These are phyloP conservation scores for Obba rivulosa DNA, from an alignment of 768 basidiomycete genomes.

Conservation along the genomic window DNA sequence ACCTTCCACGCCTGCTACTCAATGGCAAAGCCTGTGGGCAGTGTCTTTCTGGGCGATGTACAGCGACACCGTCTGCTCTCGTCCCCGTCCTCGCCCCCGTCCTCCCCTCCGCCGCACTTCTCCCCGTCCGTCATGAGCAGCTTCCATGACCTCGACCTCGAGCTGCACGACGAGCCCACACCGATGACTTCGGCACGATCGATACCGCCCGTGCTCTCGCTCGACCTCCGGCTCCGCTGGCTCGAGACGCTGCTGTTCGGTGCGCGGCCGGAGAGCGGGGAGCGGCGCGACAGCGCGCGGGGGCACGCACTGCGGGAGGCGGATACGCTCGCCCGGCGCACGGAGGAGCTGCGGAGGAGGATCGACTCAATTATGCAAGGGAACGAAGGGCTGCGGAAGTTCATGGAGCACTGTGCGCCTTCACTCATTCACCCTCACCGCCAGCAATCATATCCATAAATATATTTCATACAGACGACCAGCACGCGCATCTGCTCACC, in stretches of 20 bases:
- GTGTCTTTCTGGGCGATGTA: slow-evolving; percentile 77
- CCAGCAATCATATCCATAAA: background rate
- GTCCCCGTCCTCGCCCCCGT: slow-evolving; percentile 46
- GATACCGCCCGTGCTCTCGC: slow-evolving; percentile 62
- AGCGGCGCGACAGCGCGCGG: slow-evolving; percentile 29
- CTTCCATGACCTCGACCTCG: slow-evolving; percentile 13
- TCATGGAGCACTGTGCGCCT: slow-evolving; percentile 67
- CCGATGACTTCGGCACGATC: slow-evolving; percentile 21
- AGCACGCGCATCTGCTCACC: slow-evolving; percentile 67
- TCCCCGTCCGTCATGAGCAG: slow-evolving; percentile 14
- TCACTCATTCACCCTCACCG: background rate
- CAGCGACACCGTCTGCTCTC: slow-evolving; percentile 59
- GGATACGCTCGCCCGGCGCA: slow-evolving; percentile 52
- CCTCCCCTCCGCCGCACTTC: slow-evolving; percentile 29
- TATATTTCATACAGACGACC: slow-evolving; percentile 49
- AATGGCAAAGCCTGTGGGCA: slow-evolving; percentile 42
- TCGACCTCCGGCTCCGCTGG: slow-evolving; percentile 75
- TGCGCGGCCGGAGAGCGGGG: slow-evolving; percentile 42
- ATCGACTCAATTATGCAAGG: slow-evolving; percentile 54
- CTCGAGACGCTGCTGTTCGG: slow-evolving; percentile 74
- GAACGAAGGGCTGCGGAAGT: slow-evolving; percentile 68
- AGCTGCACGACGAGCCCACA: slow-evolving; percentile 8
- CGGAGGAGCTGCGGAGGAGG: slow-evolving; percentile 54
- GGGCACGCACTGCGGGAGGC: slow-evolving; percentile 42
- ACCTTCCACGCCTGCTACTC: too few species aligned